Evolutionary conservation across 225 moss, liverwort and hornwort genomes (phyloP), one percentile per base, ranked within the genome.

Genomic region (Marchantia polymorpha): DNA sequence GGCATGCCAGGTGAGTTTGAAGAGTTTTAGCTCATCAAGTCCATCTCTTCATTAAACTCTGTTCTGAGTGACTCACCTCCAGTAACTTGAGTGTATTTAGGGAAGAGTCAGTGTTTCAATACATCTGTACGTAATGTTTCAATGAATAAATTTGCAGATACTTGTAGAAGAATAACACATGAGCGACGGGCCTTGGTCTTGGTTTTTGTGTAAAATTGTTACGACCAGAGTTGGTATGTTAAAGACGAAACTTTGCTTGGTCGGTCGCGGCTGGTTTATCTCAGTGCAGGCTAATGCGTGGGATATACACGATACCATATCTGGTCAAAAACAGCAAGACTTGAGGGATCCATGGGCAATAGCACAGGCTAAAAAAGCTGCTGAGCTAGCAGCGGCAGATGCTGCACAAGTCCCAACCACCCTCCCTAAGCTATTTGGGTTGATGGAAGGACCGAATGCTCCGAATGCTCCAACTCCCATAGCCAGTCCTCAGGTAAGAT

Each of bases 231-330:
- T 14, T 5, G 16, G 22, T 71, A 7, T 70, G 17, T 27, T 69
- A 70, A 70, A 70, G 47, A 48, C 47, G 9, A 22, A 39, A 70
- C 20, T 48, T 22, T 71, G 50, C 67, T 8, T 82, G 55, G 39
- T 26, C 63, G 60, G 46, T 64, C 31, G 10, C 12, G 12, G 74
- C 73, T 81, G 29, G 58, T 68, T 90, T 25, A 52, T 78, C 27
- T 31, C 50, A 65, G 16, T 39, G 86, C 90, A 96, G 96, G 91
- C 88, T 52, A 94, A 91, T 83, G 90, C 92, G 10, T 97, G 94
- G 94, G 92, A 94, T 84, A 94, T 97, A 83, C 85, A 81, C 66
- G 94, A 96, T 85, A 86, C 92, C n/a, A 74, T 92, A 59, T 84
- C 87, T 23, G 94, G 94, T 65, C 91, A 90, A 80, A 87, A 90